phyloP scores from a whole-genome alignment of 2,329 filamentous ascomycete genomes.

The Neonectria hederae region DNA sequence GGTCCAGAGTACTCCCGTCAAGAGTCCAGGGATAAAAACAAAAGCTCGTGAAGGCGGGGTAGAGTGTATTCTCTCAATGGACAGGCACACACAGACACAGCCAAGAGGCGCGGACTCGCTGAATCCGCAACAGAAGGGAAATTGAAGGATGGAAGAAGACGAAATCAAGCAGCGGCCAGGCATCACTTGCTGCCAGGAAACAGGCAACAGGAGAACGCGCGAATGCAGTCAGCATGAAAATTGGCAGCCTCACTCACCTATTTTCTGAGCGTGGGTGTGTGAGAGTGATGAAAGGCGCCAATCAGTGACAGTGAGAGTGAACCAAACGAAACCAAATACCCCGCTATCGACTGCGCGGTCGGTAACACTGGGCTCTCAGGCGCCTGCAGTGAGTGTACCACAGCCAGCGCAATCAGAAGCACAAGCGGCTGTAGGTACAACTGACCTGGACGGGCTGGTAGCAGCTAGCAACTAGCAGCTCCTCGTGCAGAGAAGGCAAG shows the following conservation, averaged over 20 bases:
- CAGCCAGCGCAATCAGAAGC: conserved; percentile 7
- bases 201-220: conserved; percentile 30
- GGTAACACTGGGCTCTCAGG: neutral
- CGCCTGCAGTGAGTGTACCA: neutral
- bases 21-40: conserved; percentile 1
- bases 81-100: conserved; percentile 16
- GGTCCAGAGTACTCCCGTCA: neutral
- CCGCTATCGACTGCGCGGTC: conserved; percentile 31
- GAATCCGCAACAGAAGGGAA: conserved; percentile 17
- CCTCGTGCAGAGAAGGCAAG: neutral
- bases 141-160: conserved; percentile 1
- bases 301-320: conserved; percentile 35
- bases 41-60: conserved; percentile 25
- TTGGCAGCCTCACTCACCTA: conserved; percentile 39
- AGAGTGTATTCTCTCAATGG: conserved; percentile 20
- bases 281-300: conserved; percentile 39
- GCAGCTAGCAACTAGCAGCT: neutral
- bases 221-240: conserved; percentile 35
- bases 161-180: conserved; percentile 14
- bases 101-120: conserved; percentile 14
- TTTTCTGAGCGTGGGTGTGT: conserved; percentile 37
- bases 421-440: conserved; percentile 8
- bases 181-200: conserved; percentile 29
- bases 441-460: conserved; percentile 1
- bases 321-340: conserved; percentile 36